Evolutionary conservation across 208 protist genomes (phyloP).

Genomic region (Dictyostelium gargantuum): DNA sequence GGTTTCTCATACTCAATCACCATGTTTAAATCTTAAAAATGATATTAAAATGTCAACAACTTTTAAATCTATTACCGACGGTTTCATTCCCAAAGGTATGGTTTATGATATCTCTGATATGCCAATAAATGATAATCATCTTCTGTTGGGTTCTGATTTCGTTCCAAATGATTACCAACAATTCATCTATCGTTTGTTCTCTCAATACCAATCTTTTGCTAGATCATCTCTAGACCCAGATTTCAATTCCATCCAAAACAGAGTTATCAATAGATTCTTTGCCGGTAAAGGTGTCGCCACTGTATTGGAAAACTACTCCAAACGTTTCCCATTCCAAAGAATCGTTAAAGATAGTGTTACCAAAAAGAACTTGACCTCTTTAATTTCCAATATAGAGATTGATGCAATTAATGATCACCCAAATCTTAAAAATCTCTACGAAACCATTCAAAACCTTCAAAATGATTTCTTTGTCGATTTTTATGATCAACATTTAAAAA

Average conservation of each 20-base stretch:
- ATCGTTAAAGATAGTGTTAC: neutral
- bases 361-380: neutral
- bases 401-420: neutral
- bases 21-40: too few species aligned
- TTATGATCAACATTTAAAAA: too few species aligned
- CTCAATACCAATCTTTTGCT: neutral
- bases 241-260: neutral
- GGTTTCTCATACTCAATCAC: neutral
- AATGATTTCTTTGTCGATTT: too few species aligned
- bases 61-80: neutral
- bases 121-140: neutral
- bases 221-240: neutral
- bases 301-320: neutral
- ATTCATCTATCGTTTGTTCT: neutral
- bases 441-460: neutral
- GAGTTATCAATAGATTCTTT: neutral
- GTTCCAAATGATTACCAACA: neutral
- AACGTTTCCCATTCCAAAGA: neutral
- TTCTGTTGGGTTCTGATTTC: constrained; percentile 2
- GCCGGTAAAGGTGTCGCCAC: neutral
- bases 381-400: neutral
- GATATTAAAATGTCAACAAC: neutral
- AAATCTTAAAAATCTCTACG: neutral
- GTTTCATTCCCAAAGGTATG: neutral
- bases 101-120: constrained; percentile 1